These are phyloP conservation scores for Pelargonium citronellum DNA, from an alignment of 441 rosid genomes.

Conservation along the genomic window DNA sequence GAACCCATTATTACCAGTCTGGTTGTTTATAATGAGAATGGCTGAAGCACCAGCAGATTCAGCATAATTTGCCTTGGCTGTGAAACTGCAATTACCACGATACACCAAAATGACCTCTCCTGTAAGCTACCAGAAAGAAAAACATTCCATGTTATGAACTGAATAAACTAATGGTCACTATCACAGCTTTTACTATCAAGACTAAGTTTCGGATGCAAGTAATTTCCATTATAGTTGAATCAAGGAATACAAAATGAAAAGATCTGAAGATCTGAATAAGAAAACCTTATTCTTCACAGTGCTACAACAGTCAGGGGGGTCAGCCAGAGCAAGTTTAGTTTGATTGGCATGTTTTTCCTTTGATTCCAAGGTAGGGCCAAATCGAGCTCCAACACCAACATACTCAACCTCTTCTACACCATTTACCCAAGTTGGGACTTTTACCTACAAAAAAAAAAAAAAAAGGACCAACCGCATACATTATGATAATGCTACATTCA, in stretches of 20 bases:
- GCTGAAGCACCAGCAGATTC: conserved; percentile 54
- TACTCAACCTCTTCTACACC: conserved; percentile 34
- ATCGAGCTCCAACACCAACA: conserved; percentile 57
- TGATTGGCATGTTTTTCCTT: conserved; percentile 45
- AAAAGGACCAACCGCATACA: neutral
- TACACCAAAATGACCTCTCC: conserved; percentile 53
- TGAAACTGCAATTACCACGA: conserved; percentile 58
- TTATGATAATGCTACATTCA: neutral
- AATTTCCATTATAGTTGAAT: conserved; percentile 9
- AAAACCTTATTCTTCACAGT: conserved; percentile 41
- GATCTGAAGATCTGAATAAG: neutral
- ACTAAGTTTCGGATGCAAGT: neutral
- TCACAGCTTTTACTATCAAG: neutral
- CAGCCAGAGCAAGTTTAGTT: conserved; percentile 36
- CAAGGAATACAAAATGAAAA: neutral
- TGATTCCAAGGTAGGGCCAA: conserved; percentile 45
- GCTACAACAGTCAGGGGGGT: conserved; percentile 51
- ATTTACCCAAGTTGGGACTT: conserved; percentile 45
- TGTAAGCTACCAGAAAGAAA: conserved; percentile 34
- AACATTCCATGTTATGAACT: conserved; percentile 17
- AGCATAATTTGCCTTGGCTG: conserved; percentile 49
- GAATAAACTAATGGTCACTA: neutral
- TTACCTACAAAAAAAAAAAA: conserved; percentile 28
- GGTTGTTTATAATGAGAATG: conserved; percentile 48
- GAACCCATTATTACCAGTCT: conserved; percentile 31